Base-by-base conservation (phyloP, 2,329 filamentous ascomycete genomes). In the Apiospora marii region DNA sequence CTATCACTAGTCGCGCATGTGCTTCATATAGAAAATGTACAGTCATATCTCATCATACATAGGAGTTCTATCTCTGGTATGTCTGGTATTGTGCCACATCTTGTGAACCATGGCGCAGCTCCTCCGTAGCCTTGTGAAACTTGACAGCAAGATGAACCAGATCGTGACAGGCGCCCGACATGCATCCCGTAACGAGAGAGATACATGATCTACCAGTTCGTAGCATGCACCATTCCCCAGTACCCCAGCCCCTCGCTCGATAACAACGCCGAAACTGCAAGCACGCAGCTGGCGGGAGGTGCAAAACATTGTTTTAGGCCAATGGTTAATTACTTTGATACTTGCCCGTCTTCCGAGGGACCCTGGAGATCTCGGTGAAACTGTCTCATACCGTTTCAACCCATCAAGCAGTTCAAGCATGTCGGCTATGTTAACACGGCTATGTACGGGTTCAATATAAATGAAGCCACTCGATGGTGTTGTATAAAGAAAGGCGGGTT, bases 121-220 rank as follows among this genome's bases (percentile, higher is more conserved):
- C 41, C 58, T 64, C 58, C 7, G 34, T 41, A 64, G 58, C 58
- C 22, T 64, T 61, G 16, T 37, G 53, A 61, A 61, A 61, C 53
- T 37, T 37, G 53, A 61, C 53, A 61, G 30, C 30, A 34, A 34
- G 19, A 37, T 30, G 7, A 19, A 13, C 53, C 30, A 61, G 53
- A 61, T 61, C 58, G 58, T 41, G 34, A 24, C 58, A 64, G 34
- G 53, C 30, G 30, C 30, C 30, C 41, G 13, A 41, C 58, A 37
- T 19, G 34, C 30, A 64, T 22, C 16, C 58, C 58, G 58, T 64
- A 64, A 41, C 58, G 58, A 64, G 16, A 34, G 34, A 14, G 19
- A 27, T 16, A n/a, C 4, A 37, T 16, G 8, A 41, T n/a, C 22
- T 64, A 41, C 19, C 19, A 37, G 58, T n/a, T 64, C 30, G 3